phyloP scores from a whole-genome alignment of 495 filamentous ascomycete genomes.

The Penicillium paxilli region DNA sequence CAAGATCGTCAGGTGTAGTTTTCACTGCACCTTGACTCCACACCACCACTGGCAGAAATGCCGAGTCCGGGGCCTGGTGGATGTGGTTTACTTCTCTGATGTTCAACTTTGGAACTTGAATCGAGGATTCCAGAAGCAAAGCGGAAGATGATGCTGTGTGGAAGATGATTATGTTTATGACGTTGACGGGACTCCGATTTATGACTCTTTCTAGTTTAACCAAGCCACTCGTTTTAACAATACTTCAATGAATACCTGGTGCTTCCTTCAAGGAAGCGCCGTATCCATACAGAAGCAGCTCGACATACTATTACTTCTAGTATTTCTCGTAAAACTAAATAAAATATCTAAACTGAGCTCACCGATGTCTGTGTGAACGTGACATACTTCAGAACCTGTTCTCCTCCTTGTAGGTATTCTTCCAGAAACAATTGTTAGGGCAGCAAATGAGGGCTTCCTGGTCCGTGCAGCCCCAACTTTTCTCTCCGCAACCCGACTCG shows the following conservation, averaged over 20 bases:
- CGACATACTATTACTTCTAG: no score
- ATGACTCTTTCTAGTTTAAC: slow-evolving; percentile 21
- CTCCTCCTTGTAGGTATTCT: no score
- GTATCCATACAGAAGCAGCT: no score
- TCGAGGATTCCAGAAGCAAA: no score
- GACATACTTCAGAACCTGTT: no score
- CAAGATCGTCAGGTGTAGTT: neutral
- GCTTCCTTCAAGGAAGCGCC: no score
- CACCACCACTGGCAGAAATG: neutral
- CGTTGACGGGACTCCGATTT: slow-evolving; percentile 30
- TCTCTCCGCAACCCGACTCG: slow-evolving; percentile 18
- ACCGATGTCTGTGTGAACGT: no score
- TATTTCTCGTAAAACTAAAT: no score
- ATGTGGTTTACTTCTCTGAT: no score
- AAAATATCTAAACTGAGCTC: no score
- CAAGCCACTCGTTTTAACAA: slow-evolving; percentile 23
- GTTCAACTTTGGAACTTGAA: no score
- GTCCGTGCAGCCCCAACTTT: slow-evolving; percentile 35
- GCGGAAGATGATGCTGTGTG: slow-evolving; percentile 18
- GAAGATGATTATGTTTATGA: slow-evolving; percentile 36
- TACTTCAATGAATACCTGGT: slow-evolving; percentile 1
- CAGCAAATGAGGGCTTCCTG: slow-evolving; percentile 24
- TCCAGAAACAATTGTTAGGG: slow-evolving; percentile 15
- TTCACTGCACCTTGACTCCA: neutral
- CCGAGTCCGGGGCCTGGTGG: no score